Evolutionary conservation across 2,329 filamentous ascomycete genomes (phyloP).

Genomic region (Diaporthe velutina): DNA sequence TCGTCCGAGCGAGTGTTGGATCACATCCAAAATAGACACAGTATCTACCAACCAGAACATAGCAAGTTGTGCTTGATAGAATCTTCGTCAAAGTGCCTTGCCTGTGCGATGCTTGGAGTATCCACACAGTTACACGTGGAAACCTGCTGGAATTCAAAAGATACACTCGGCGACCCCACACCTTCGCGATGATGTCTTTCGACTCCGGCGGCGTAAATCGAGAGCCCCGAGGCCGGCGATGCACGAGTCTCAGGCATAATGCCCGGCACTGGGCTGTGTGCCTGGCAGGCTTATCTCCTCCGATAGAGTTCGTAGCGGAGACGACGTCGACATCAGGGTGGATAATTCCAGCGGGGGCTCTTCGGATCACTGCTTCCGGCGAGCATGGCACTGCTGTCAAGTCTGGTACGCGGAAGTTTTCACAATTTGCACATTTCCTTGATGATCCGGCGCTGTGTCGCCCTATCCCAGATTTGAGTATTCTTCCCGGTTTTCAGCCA

Average conservation of each 20-base stretch:
- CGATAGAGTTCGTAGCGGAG: constrained; percentile 24
- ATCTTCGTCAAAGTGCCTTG: not conserved
- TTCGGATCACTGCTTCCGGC: constrained; percentile 8
- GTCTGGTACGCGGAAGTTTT: not conserved
- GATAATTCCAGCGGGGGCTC: constrained; percentile 1
- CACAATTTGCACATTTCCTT: not conserved
- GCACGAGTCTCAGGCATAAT: not conserved
- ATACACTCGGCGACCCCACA: not conserved
- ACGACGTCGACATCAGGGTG: constrained; percentile 9
- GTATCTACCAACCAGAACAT: not conserved
- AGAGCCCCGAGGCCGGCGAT: not conserved
- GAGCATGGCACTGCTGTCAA: not conserved
- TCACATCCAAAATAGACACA: not conserved
- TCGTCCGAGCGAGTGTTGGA: not conserved
- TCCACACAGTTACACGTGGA: not conserved
- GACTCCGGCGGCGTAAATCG: not conserved
- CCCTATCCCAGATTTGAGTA: too few species aligned
- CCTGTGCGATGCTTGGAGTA: not conserved
- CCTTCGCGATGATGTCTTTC: not conserved
- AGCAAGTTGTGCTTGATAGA: not conserved
- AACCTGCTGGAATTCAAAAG: not conserved
- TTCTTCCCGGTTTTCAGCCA: too few species aligned
- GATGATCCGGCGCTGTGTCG: not conserved
- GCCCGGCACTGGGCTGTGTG: not conserved
- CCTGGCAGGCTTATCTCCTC: not conserved